These are phyloP conservation scores for Ganoderma sp. DNA, from an alignment of 1,284 basidiomycete species.

Conservation along the genomic window DNA sequence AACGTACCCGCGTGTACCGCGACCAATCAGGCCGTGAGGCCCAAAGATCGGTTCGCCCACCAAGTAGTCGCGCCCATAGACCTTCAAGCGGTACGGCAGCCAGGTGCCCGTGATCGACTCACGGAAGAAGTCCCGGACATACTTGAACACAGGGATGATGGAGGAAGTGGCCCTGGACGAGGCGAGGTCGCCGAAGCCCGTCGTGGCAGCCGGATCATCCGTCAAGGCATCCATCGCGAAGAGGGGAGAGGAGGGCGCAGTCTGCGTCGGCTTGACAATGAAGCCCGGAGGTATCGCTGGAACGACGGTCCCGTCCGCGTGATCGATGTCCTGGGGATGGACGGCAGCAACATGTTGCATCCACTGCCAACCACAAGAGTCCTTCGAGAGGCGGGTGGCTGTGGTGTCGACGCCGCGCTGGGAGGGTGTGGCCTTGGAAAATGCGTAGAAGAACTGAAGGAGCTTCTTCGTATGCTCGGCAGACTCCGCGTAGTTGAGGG, in stretches of 20 bases:
- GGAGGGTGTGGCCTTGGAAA: background rate
- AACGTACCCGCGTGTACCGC: conserved; percentile 13
- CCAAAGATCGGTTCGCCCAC: background rate
- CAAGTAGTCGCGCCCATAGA: conserved; percentile 6
- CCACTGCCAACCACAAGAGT: conserved; percentile 12
- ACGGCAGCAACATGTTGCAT: conserved; percentile 12
- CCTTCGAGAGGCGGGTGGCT: conserved; percentile 1
- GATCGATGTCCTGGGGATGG: conserved; percentile 4
- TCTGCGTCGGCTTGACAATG: background rate
- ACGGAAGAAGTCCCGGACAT: conserved; percentile 19
- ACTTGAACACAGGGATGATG: conserved; percentile 11
- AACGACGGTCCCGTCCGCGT: background rate
- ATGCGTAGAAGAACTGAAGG: conserved; percentile 8
- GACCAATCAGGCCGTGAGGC: conserved; percentile 1
- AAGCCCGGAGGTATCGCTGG: background rate
- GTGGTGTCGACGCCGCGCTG: conserved; percentile 17
- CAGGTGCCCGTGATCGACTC: conserved; percentile 8
- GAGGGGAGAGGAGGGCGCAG: background rate
- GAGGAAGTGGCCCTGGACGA: no score
- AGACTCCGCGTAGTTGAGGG: conserved; percentile 3
- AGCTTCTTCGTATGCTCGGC: conserved; percentile 5
- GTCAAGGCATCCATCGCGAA: background rate
- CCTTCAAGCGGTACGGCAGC: conserved; percentile 15
- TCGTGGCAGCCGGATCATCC: background rate
- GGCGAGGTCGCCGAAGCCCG: background rate